Percentiles rank a stretch among this genome's conserved stretches.
Conservation (phyloP, 202 grass and related monocot genomes). For the Brachypodium distachyon region DNA sequence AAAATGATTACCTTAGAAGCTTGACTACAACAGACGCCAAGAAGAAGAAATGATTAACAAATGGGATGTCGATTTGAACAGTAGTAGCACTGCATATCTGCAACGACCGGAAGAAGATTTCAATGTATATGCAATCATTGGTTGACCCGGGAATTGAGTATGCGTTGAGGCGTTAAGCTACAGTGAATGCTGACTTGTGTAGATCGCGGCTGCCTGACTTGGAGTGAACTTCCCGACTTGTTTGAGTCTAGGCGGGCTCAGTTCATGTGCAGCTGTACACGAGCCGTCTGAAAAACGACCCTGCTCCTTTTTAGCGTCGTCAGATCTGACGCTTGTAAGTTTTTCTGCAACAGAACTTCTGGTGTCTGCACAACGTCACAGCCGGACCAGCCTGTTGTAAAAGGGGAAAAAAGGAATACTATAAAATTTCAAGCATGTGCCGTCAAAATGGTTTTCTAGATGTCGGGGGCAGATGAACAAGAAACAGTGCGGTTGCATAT, state of each 20-base stretch:
- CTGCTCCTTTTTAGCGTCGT: neutral
- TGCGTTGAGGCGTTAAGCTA: neutral
- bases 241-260: neutral
- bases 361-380: neutral
- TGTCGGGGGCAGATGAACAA: neutral
- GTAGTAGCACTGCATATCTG: neutral
- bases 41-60: neutral
- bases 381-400: neutral
- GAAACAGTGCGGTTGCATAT: neutral
- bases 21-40: neutral
- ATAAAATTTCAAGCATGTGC: too few relatives aligned
- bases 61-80: neutral
- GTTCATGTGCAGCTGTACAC: slow-evolving; percentile 2
- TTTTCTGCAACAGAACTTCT: neutral
- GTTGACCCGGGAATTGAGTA: neutral
- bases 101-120: neutral
- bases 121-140: neutral
- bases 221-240: too few relatives aligned
- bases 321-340: neutral
- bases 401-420: too few relatives aligned
- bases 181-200: neutral
- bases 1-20: too few relatives aligned
- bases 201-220: neutral
- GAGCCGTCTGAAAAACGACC: neutral
- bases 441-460: neutral